Evolutionary conservation across 2,329 filamentous ascomycete species (phyloP).

Genomic region (Calonectria honghensis): DNA sequence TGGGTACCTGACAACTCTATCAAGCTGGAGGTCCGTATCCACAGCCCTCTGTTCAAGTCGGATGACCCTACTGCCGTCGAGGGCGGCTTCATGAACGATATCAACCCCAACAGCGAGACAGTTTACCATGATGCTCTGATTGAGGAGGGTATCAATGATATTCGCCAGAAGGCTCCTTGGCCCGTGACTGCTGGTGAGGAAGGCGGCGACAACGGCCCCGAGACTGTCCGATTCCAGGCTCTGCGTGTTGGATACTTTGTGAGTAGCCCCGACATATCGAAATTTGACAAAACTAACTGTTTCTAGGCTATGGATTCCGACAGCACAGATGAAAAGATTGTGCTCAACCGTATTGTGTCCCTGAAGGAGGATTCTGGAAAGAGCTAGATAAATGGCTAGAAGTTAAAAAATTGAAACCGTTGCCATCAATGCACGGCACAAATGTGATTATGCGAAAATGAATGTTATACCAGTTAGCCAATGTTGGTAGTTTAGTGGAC

Average conservation of each 20-base stretch:
- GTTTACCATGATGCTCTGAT: slow-evolving; percentile 87
- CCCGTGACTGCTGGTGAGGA: slow-evolving; percentile 85
- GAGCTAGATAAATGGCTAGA: slow-evolving; percentile 52
- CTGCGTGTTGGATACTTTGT: slow-evolving; percentile 91
- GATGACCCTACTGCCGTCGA: slow-evolving; percentile 86
- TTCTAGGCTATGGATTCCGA: slow-evolving; percentile 84
- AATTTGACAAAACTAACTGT: slow-evolving; percentile 41
- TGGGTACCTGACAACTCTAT: slow-evolving; percentile 85
- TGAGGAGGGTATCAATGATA: slow-evolving; percentile 88
- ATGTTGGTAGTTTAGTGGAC: not conserved
- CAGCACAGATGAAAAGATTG: slow-evolving; percentile 84
- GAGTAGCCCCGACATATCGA: slow-evolving; percentile 54
- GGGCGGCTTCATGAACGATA: slow-evolving; percentile 87
- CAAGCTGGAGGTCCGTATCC: slow-evolving; percentile 84
- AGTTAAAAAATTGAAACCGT: slow-evolving; percentile 17
- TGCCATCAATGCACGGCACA: not conserved
- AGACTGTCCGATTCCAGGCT: slow-evolving; percentile 91
- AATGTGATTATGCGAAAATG: not conserved
- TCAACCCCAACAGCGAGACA: slow-evolving; percentile 89
- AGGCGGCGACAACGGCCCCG: slow-evolving; percentile 77
- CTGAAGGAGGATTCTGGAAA: slow-evolving; percentile 92
- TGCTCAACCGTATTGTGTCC: slow-evolving; percentile 94
- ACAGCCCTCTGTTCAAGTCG: slow-evolving; percentile 90
- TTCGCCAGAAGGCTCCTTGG: slow-evolving; percentile 85
- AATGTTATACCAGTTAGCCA: not conserved